Conservation (phyloP, 441 rosid species). For the Hypseocharis bilobata region DNA sequence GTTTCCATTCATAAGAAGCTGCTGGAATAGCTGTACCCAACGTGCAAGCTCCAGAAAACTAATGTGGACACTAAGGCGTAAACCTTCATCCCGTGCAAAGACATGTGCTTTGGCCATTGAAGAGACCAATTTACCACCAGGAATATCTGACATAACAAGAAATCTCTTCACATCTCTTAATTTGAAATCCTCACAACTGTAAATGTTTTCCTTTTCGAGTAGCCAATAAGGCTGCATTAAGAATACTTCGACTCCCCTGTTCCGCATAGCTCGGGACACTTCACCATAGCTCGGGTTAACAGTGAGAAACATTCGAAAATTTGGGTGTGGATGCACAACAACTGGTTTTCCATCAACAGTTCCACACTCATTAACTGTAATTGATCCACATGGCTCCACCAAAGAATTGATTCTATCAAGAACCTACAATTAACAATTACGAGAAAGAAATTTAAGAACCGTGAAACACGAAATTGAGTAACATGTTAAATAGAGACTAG, state of each 20-base stretch:
- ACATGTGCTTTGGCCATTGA: constrained; percentile 86
- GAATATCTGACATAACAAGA: constrained; percentile 71
- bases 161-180: constrained; percentile 56
- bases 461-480: neutral
- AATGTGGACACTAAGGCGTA: constrained; percentile 39
- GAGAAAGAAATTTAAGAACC: constrained; percentile 6
- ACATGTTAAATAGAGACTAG: too few species aligned
- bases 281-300: constrained; percentile 85
- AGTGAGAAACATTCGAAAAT: constrained; percentile 81
- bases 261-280: constrained; percentile 95
- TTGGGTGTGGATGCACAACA: constrained; percentile 70
- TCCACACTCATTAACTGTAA: constrained; percentile 88
- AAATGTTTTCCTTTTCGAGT: constrained; percentile 36
- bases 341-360: constrained; percentile 78
- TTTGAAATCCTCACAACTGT: constrained; percentile 41
- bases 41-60: constrained; percentile 82
- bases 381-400: constrained; percentile 84
- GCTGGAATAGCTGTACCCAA: constrained; percentile 78
- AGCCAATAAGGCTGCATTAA: constrained; percentile 93
- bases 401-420: constrained; percentile 97
- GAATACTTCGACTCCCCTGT: constrained; percentile 92
- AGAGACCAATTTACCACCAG: constrained; percentile 49
- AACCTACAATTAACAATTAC: constrained; percentile 44
- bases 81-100: constrained; percentile 56
- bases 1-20: constrained; percentile 65